Evolutionary conservation across 176 grass and related monocot species (phyloP), one percentile per base, ranked within the genome.

Genomic region (Aegilops longissima): DNA sequence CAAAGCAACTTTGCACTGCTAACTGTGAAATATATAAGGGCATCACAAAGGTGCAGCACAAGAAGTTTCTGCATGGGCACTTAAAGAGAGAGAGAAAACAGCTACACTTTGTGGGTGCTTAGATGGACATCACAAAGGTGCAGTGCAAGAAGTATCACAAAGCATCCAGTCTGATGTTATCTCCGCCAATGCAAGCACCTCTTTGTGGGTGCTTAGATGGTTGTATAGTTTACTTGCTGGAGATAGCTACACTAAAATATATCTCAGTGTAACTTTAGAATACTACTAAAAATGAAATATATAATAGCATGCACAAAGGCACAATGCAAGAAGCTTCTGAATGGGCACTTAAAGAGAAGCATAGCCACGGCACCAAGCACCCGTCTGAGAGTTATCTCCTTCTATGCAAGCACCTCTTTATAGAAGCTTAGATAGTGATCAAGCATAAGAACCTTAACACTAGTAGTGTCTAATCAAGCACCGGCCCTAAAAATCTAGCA

Each of bases 1-100:
- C 17, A 42, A 72, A 80, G 35, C 12, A 24, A 80, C 68, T 39
- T 85, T 67, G 65, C 24, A 52, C 30, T 52, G 27, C 12, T 65
- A 75, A 77, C 24, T 29, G 14, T 66, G 17, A 77, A 54, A 67
- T 61, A 73, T 85, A 76, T n/a, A 67, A 66, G 74, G 74, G 30
- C 74, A 56, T 77, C 16, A 52, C 45, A 76, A 76, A 76, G 44
- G 49, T 76, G 27, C 73, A 52, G 51, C 2, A 24, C 73, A 76
- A 54, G 45, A 54, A 54, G 25, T 54, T 9, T 54, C 51, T 54
- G 25, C 14, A 76, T 54, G 27, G 49, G 44, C 14, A 76, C 45
- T 76, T 52, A 76, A 52, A 76, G 47, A 76, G 45, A 76, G 73
- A 59, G 56, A 59, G 56, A 49, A 54, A 20, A 33, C 51, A 54